A percentile compares a stretch with the other conserved stretches of the same genome.
Evolutionary conservation across 2,329 filamentous ascomycete species (phyloP).

Genomic region (Trichoderma sp.): DNA sequence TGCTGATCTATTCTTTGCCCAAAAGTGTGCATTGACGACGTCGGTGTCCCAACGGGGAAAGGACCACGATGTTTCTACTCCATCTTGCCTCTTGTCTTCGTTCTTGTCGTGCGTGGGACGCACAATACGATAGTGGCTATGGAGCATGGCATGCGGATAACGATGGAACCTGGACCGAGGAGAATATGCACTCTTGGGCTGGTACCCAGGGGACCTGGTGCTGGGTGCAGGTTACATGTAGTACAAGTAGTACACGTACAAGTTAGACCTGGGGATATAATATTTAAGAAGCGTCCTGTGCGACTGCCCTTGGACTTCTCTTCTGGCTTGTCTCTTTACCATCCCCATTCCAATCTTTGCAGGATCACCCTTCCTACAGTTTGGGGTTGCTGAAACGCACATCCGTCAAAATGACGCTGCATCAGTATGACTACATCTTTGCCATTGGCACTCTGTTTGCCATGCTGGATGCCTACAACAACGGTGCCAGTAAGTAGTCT

Average conservation of each 20-base stretch:
- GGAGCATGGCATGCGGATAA: background rate
- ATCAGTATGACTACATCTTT: constrained; percentile 69
- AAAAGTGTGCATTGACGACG: background rate
- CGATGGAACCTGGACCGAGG: background rate
- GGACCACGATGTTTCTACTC: background rate
- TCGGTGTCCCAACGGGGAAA: constrained; percentile 18
- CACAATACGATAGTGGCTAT: background rate
- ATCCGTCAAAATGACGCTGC: constrained; percentile 51
- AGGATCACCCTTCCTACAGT: background rate
- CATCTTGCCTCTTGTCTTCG: background rate
- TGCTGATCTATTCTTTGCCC: background rate
- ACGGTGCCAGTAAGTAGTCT: constrained; percentile 65
- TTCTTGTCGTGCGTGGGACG: background rate
- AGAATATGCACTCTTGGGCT: background rate
- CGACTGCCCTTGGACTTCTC: background rate
- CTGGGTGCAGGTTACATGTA: background rate
- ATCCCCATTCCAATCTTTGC: background rate
- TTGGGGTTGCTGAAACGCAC: background rate
- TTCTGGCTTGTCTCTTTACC: background rate
- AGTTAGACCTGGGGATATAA: background rate
- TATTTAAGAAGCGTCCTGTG: background rate
- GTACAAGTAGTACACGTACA: background rate
- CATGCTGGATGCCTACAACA: constrained; percentile 63
- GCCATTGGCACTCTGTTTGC: constrained; percentile 74
- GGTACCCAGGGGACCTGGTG: background rate